Percentiles rank a stretch among this genome's conserved stretches.
These are phyloP conservation scores for Stenocarpella maydis DNA, from an alignment of 2,329 filamentous ascomycete genomes.

Conservation along the genomic window DNA sequence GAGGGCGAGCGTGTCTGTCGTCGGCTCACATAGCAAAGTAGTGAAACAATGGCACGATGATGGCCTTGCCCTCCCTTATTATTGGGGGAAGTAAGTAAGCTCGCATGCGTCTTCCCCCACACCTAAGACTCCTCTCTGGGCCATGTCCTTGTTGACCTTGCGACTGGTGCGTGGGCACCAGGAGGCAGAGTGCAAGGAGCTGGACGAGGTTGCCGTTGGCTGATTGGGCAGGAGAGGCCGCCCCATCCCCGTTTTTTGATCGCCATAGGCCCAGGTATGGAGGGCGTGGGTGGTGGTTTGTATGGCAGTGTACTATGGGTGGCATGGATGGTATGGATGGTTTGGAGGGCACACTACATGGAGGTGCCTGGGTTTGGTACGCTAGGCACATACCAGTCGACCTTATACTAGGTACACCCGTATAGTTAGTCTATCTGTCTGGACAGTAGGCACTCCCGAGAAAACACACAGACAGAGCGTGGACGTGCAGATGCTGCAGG, in stretches of 20 bases:
- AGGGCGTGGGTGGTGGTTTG: too few relatives aligned
- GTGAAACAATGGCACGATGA: not conserved
- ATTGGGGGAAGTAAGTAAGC: not conserved
- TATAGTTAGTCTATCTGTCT: too few relatives aligned
- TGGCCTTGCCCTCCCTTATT: not conserved
- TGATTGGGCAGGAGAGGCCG: constrained; percentile 15
- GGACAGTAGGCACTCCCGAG: too few relatives aligned
- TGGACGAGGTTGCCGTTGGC: not conserved
- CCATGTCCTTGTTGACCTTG: not conserved
- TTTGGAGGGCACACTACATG: too few relatives aligned
- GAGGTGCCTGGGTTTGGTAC: too few relatives aligned
- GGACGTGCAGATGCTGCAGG: constrained; percentile 14
- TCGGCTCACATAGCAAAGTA: not conserved
- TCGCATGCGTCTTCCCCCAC: constrained; percentile 7
- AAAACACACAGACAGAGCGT: not conserved
- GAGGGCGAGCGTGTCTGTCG: not conserved
- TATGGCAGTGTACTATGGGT: too few relatives aligned
- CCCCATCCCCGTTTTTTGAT: constrained; percentile 12
- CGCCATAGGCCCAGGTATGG: not conserved
- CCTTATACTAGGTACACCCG: too few relatives aligned
- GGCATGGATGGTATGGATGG: too few relatives aligned
- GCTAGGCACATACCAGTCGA: too few relatives aligned
- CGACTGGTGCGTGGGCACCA: not conserved
- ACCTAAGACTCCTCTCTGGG: not conserved
- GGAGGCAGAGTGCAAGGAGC: not conserved